Percentiles rank a stretch among this genome's conserved stretches.
These are phyloP conservation scores for Plasmodium billcollinsi DNA, from an alignment of 169 alveolate species.

Conservation along the genomic window DNA sequence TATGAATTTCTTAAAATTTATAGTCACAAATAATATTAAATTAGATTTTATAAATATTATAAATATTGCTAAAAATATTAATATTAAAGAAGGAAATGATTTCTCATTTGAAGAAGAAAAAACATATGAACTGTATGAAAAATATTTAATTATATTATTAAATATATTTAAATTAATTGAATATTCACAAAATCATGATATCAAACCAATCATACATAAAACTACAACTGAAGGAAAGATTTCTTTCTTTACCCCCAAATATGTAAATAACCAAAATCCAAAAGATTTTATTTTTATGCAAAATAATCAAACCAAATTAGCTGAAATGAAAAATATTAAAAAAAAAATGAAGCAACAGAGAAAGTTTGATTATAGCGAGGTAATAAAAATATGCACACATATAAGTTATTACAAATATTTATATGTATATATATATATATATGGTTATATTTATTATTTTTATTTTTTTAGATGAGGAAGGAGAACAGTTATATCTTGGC, in stretches of 20 bases:
- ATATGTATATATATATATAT: neutral
- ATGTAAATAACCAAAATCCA: constrained; percentile 58
- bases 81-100: constrained; percentile 13
- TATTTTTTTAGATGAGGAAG: constrained; percentile 55
- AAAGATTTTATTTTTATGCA: constrained; percentile 63
- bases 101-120: neutral
- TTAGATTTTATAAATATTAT: constrained; percentile 12
- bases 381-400: neutral
- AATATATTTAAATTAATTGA: constrained; percentile 43
- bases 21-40: constrained; percentile 9
- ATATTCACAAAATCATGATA: constrained; percentile 22
- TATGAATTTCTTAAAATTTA: constrained; percentile 27
- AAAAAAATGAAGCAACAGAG: constrained; percentile 64
- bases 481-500: constrained; percentile 58
- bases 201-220: constrained; percentile 45
- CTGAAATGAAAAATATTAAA: constrained; percentile 47
- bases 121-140: constrained; percentile 2
- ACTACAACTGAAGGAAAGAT: neutral
- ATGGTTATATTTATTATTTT: neutral
- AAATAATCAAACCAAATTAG: constrained; percentile 36
- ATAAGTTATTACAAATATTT: neutral
- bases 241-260: constrained; percentile 62
- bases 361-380: constrained; percentile 73
- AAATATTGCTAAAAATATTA: neutral
- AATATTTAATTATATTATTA: constrained; percentile 29